Percentiles rank a stretch among this genome's conserved stretches.
phyloP scores from a whole-genome alignment of 306 rosid species.

The Pyrus communis region DNA sequence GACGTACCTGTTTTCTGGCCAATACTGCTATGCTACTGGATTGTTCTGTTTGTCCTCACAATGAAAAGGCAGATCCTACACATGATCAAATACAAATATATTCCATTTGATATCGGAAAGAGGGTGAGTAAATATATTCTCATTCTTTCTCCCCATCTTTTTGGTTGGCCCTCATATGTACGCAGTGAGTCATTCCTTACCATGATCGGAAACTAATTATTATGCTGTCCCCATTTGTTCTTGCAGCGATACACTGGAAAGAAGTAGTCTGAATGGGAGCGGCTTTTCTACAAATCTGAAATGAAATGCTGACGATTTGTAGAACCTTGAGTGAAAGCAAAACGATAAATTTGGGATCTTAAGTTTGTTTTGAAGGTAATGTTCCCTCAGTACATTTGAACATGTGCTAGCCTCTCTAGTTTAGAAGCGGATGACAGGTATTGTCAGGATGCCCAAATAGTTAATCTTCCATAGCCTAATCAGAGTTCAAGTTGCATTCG shows the following conservation, averaged over 20 bases:
- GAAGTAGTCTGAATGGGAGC: not conserved
- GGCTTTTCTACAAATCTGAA: not conserved
- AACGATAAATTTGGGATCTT: not conserved
- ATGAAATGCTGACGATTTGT: not conserved
- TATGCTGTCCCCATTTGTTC: not conserved
- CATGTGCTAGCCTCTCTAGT: conserved; percentile 7
- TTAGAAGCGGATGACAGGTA: conserved; percentile 4
- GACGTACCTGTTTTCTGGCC: conserved; percentile 78
- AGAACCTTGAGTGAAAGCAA: not conserved
- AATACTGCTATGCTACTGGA: conserved; percentile 58
- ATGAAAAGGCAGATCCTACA: conserved; percentile 76
- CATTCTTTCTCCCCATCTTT: not conserved
- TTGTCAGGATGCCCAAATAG: not conserved
- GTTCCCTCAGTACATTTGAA: not conserved
- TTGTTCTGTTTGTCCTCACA: conserved; percentile 60
- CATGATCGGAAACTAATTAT: not conserved
- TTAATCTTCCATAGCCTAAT: not conserved
- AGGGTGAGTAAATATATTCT: conserved; percentile 28
- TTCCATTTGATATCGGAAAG: conserved; percentile 59
- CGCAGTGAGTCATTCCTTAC: not conserved
- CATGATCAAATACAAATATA: conserved; percentile 60
- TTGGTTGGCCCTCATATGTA: not conserved
- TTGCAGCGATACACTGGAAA: conserved; percentile 14
- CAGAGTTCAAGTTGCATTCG: not conserved
- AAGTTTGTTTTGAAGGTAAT: not conserved